Evolutionary conservation across 345 rosid species (phyloP).

Genomic region (Viola odorata): DNA sequence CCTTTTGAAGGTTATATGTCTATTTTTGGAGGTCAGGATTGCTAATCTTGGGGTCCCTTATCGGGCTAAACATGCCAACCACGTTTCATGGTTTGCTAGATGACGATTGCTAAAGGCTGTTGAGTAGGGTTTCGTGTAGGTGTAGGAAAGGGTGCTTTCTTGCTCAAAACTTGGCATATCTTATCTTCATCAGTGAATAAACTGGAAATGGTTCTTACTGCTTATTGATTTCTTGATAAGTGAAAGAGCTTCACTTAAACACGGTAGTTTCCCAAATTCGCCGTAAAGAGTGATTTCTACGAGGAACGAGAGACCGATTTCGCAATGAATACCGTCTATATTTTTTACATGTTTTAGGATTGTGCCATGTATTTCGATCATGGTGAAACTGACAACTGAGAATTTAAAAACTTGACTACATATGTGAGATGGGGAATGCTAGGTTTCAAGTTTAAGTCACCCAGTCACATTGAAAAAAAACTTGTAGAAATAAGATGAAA

Average conservation of each 20-base stretch:
- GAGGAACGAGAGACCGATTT: too few relatives aligned
- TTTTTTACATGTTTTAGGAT: too few relatives aligned
- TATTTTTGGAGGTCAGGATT: neutral
- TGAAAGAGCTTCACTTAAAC: neutral
- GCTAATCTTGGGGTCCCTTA: neutral
- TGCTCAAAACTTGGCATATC: neutral
- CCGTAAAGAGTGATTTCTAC: too few relatives aligned
- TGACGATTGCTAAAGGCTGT: neutral
- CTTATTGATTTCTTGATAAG: neutral
- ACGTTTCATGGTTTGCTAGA: conserved; percentile 1
- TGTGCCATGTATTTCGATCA: too few relatives aligned
- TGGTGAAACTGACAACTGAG: too few relatives aligned
- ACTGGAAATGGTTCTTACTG: neutral
- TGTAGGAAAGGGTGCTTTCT: neutral
- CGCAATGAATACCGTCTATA: too few relatives aligned
- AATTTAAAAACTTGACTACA: too few relatives aligned
- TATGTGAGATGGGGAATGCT: too few relatives aligned
- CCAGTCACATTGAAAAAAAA: too few relatives aligned
- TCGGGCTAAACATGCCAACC: conserved; percentile 12
- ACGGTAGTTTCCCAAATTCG: too few relatives aligned
- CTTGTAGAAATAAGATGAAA: too few relatives aligned
- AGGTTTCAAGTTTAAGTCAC: too few relatives aligned
- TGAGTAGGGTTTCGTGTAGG: conserved; percentile 13
- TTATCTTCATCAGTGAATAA: neutral
- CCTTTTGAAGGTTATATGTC: conserved; percentile 1